phyloP scores from a whole-genome alignment of 1,139 yeast genomes.

The Suhomyces chickasaworum region DNA sequence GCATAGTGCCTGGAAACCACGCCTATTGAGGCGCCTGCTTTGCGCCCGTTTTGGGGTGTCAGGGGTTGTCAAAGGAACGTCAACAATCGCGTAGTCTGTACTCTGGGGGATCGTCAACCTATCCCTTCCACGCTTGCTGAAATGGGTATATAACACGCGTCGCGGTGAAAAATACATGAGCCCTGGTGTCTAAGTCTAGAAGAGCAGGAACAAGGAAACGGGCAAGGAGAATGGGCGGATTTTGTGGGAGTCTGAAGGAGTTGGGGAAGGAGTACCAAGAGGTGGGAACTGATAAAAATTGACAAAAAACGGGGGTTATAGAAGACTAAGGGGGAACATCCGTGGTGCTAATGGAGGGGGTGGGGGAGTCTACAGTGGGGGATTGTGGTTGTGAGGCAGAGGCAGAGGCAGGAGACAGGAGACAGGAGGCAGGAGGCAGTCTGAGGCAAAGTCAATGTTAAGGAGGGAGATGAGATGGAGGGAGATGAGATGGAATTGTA shows the following conservation, averaged over 20 bases:
- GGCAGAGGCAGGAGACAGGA: too few species aligned
- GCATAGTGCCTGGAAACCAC: constrained; percentile 11
- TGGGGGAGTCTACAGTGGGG: too few species aligned
- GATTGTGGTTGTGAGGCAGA: too few species aligned
- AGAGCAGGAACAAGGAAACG: not conserved
- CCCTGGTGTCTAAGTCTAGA: not conserved
- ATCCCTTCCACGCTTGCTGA: constrained; percentile 3
- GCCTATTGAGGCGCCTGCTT: constrained; percentile 1
- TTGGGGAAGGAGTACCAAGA: not conserved
- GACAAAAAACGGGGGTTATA: too few species aligned
- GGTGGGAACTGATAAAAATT: too few species aligned
- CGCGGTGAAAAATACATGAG: constrained; percentile 1
- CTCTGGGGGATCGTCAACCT: constrained; percentile 4
- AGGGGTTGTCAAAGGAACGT: constrained; percentile 11
- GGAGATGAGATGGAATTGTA: not conserved
- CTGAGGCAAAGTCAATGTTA: too few species aligned
- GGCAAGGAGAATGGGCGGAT: not conserved
- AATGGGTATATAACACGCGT: constrained; percentile 9
- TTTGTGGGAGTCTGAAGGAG: not conserved
- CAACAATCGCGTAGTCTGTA: constrained; percentile 2
- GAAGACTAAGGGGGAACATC: too few species aligned
- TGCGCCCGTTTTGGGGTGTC: constrained; percentile 5
- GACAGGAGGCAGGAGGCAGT: too few species aligned
- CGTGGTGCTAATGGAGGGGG: too few species aligned
- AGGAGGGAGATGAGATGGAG: too few species aligned